A percentile compares a stretch with the other conserved stretches of the same genome.
Conservation (phyloP, 768 basidiomycete species). For the Pulveroboletus sp. region DNA sequence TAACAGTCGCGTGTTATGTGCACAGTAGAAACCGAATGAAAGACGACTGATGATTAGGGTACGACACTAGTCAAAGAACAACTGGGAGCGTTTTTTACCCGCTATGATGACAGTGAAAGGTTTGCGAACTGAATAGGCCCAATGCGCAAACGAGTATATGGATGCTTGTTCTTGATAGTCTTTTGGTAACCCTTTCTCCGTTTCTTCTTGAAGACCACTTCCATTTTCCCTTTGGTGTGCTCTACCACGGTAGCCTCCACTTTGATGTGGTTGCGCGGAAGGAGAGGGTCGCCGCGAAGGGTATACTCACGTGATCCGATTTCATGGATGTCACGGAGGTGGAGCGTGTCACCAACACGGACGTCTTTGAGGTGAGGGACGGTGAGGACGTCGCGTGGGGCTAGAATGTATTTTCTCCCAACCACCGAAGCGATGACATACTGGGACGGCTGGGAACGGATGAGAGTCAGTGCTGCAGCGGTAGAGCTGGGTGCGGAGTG, state of each 20-base stretch:
- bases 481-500: conserved; percentile 39
- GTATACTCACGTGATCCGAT: conserved; percentile 95
- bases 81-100: not conserved
- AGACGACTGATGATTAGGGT: conserved; percentile 2
- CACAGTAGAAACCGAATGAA: not conserved
- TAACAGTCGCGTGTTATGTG: not conserved
- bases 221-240: conserved; percentile 93
- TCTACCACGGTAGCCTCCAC: conserved; percentile 92
- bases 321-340: conserved; percentile 84
- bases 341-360: conserved; percentile 78
- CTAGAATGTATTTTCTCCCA: conserved; percentile 82
- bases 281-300: conserved; percentile 69
- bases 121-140: conserved; percentile 63
- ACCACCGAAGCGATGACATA: conserved; percentile 89
- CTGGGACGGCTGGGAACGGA: conserved; percentile 87
- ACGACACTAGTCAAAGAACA: not conserved
- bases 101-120: conserved; percentile 27
- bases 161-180: conserved; percentile 90
- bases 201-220: conserved; percentile 93
- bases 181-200: conserved; percentile 96
- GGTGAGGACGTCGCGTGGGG: conserved; percentile 89
- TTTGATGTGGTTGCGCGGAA: conserved; percentile 61
- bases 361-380: conserved; percentile 86
- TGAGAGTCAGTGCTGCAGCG: conserved; percentile 67
- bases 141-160: conserved; percentile 91